A percentile compares a stretch with the other conserved stretches of the same genome.
These are phyloP conservation scores for Tieghemiomyces parasiticus DNA, from an alignment of 192 early-diverging fungal genomes.

Conservation along the genomic window DNA sequence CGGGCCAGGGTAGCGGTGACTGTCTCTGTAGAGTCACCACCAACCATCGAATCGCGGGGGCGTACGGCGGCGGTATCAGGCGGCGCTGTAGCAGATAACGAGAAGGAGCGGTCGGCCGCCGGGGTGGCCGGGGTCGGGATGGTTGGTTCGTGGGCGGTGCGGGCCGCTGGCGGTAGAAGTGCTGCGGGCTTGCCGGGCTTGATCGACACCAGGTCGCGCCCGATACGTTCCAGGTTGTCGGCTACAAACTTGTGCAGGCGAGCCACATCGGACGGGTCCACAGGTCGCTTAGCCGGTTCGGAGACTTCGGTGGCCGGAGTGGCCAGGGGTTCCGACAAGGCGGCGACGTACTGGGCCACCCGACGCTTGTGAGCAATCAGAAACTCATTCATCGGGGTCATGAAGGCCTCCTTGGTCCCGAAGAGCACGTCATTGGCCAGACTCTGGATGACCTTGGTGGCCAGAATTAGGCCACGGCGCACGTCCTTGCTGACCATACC, in stretches of 20 bases:
- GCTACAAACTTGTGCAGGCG: constrained; percentile 43
- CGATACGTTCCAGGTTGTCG: constrained; percentile 53
- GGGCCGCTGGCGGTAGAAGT: not conserved
- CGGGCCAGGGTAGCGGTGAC: too few species aligned
- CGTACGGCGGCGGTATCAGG: not conserved
- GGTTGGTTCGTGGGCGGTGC: not conserved
- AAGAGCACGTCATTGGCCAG: constrained; percentile 91
- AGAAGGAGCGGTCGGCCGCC: not conserved
- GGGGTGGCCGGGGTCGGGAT: not conserved
- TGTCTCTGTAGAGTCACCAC: too few species aligned
- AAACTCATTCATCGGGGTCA: constrained; percentile 84
- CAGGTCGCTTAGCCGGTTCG: not conserved
- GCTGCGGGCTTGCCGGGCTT: not conserved
- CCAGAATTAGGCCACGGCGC: constrained; percentile 72
- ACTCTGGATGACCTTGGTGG: constrained; percentile 93
- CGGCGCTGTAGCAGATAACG: not conserved
- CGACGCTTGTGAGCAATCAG: constrained; percentile 65
- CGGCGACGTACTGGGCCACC: constrained; percentile 62
- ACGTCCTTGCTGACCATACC: constrained; percentile 51
- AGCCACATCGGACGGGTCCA: not conserved
- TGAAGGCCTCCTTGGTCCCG: constrained; percentile 88
- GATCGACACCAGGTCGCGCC: constrained; percentile 36
- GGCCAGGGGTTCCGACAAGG: constrained; percentile 39
- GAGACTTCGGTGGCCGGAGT: not conserved
- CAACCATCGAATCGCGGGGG: too few species aligned